Percentiles rank a stretch among this genome's conserved stretches.
Evolutionary conservation across 768 basidiomycete species (phyloP).

Genomic region (Suillus occidentalis): DNA sequence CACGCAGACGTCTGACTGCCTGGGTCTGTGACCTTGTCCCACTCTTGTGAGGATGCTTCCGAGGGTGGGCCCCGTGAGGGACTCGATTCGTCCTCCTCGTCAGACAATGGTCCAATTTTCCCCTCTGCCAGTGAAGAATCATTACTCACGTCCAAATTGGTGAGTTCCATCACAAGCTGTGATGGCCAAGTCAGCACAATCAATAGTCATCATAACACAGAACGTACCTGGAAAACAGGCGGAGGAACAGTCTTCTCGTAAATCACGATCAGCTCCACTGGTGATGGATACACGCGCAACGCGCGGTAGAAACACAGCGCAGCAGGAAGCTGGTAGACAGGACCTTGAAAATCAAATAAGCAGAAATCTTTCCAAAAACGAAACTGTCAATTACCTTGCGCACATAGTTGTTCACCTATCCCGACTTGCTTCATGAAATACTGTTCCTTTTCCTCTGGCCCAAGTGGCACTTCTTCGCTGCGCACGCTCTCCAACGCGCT

Average conservation of each 20-base stretch:
- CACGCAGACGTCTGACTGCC: conserved; percentile 53
- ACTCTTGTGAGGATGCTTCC: conserved; percentile 86
- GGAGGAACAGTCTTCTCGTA: conserved; percentile 90
- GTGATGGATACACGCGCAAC: conserved; percentile 90
- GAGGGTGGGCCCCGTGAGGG: conserved; percentile 73
- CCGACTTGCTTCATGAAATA: conserved; percentile 93
- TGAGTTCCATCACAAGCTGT: conserved; percentile 79
- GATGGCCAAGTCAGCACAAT: conserved; percentile 8
- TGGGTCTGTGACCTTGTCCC: conserved; percentile 84
- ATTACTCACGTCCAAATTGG: conserved; percentile 85
- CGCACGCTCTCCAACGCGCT: conserved; percentile 67
- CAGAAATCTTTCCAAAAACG: neutral
- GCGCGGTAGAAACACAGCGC: conserved; percentile 93
- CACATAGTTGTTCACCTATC: conserved; percentile 80
- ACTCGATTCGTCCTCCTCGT: conserved; percentile 57
- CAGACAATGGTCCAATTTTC: conserved; percentile 31
- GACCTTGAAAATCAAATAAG: conserved; percentile 49
- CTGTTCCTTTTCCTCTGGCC: conserved; percentile 76
- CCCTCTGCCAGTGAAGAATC: conserved; percentile 40
- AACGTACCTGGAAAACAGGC: conserved; percentile 72
- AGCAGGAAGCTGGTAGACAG: conserved; percentile 71
- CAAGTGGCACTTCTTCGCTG: conserved; percentile 63
- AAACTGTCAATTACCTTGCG: conserved; percentile 51
- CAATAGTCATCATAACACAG: neutral
- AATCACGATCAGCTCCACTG: conserved; percentile 91